Percentiles rank a stretch among this genome's conserved stretches.
Conservation (phyloP, 768 basidiomycete species). For the Hericium erinaceus region DNA sequence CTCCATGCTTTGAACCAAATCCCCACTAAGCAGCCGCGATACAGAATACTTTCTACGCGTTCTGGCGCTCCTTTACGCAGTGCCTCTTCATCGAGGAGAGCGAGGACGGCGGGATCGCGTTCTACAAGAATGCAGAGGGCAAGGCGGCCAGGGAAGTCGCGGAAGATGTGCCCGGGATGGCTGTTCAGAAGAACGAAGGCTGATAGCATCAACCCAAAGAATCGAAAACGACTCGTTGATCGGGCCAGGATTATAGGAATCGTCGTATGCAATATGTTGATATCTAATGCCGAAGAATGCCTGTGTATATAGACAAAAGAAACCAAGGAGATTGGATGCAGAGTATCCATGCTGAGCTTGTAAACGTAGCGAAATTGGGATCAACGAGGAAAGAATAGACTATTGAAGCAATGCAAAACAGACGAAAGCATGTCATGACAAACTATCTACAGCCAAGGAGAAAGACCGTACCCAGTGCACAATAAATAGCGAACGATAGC, state of each 20-base stretch:
- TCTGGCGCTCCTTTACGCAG: conserved; percentile 65
- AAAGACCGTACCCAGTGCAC: not conserved
- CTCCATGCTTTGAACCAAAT: not conserved
- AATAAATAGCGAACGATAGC: too few relatives aligned
- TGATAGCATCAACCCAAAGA: not conserved
- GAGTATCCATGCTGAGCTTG: too few relatives aligned
- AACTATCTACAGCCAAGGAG: not conserved
- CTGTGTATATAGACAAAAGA: too few relatives aligned
- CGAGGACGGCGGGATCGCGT: conserved; percentile 70
- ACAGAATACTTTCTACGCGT: conserved; percentile 9
- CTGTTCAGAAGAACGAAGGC: not conserved
- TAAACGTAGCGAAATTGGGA: too few relatives aligned
- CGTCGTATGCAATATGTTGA: too few relatives aligned
- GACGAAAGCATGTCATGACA: too few relatives aligned
- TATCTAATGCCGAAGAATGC: too few relatives aligned
- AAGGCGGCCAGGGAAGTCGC: not conserved
- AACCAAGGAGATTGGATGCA: too few relatives aligned
- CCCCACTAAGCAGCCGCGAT: not conserved
- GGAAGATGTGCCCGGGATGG: not conserved
- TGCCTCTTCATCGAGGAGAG: conserved; percentile 91
- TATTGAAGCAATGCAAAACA: too few relatives aligned
- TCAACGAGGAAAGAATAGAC: too few relatives aligned
- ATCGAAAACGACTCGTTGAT: not conserved
- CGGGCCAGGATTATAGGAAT: too few relatives aligned
- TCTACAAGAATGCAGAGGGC: conserved; percentile 63